Conservation (phyloP, 768 basidiomycete species). For the Mycena indigotica region DNA sequence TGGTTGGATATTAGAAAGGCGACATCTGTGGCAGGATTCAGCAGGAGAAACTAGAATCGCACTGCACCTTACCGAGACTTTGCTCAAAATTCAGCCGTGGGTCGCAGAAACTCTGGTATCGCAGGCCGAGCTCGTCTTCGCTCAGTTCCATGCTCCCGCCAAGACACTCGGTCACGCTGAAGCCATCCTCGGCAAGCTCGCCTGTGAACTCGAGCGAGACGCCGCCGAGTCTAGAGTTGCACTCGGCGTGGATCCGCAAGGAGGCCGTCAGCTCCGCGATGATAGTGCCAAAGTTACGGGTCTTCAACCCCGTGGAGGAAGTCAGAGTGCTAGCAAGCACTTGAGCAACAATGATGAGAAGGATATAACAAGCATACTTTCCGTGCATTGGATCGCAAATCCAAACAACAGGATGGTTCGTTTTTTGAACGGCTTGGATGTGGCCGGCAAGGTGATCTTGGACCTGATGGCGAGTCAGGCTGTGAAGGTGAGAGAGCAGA, state of each 20-base stretch:
- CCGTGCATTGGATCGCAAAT: slow-evolving; percentile 99
- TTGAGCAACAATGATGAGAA: too few relatives aligned
- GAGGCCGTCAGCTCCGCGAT: slow-evolving; percentile 84
- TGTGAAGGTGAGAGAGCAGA: too few relatives aligned
- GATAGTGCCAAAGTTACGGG: slow-evolving; percentile 86
- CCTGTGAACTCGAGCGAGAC: slow-evolving; percentile 93
- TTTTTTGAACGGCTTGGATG: slow-evolving; percentile 76
- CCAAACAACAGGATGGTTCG: slow-evolving; percentile 90
- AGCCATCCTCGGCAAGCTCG: slow-evolving; percentile 86
- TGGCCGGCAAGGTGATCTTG: slow-evolving; percentile 74
- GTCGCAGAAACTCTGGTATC: slow-evolving; percentile 96
- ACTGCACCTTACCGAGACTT: slow-evolving; percentile 69
- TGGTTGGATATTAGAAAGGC: slow-evolving; percentile 85
- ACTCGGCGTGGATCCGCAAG: slow-evolving; percentile 75
- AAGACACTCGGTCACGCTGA: slow-evolving; percentile 94
- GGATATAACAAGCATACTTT: slow-evolving; percentile 48
- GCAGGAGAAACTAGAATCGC: neutral
- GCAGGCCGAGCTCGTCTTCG: slow-evolving; percentile 85
- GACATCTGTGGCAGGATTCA: slow-evolving; percentile 57
- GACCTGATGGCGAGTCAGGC: too few relatives aligned
- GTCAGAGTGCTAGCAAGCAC: slow-evolving; percentile 68
- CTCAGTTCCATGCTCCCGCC: slow-evolving; percentile 95
- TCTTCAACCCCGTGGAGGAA: slow-evolving; percentile 81
- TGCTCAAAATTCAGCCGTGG: slow-evolving; percentile 94
- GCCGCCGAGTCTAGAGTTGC: slow-evolving; percentile 75